These are phyloP conservation scores for Rosellinia necatrix DNA, from an alignment of 2,329 filamentous ascomycete species.

Conservation along the genomic window DNA sequence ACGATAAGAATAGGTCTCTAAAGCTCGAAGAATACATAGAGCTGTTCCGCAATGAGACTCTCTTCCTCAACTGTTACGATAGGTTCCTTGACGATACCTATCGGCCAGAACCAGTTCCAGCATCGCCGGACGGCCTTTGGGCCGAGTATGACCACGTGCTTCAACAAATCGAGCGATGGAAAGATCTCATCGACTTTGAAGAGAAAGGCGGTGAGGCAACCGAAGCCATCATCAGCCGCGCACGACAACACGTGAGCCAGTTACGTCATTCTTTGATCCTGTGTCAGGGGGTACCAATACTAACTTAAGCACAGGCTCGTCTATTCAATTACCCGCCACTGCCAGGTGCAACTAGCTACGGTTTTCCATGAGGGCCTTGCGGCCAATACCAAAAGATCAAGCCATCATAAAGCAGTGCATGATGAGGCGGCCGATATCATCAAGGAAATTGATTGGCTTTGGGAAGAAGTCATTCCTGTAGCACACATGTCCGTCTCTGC, in stretches of 20 bases:
- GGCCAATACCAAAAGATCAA: not conserved
- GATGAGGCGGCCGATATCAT: conserved; percentile 27
- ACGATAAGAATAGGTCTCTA: not conserved
- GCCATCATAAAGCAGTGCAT: conserved; percentile 12
- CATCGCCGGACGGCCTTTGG: conserved; percentile 3
- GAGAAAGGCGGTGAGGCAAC: too few species aligned
- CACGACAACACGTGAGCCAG: conserved; percentile 37
- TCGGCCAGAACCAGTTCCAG: not conserved
- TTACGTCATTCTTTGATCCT: conserved; percentile 18
- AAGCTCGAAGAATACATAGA: conserved; percentile 1
- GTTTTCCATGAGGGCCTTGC: conserved; percentile 18
- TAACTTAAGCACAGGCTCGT: conserved; percentile 20
- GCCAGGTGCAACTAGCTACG: conserved; percentile 15
- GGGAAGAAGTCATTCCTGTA: conserved; percentile 43
- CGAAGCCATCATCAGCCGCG: conserved; percentile 25
- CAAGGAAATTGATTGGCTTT: conserved; percentile 40
- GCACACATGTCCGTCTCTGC: conserved; percentile 43
- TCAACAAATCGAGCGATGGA: conserved; percentile 21
- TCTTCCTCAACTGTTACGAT: conserved; percentile 7
- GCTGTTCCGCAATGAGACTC: conserved; percentile 6
- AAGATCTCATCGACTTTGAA: conserved; percentile 6
- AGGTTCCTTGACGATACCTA: not conserved
- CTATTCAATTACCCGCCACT: conserved; percentile 25
- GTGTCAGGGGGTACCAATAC: not conserved
- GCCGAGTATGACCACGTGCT: conserved; percentile 22